These are phyloP conservation scores for Diospyros kaki DNA, from an alignment of 148 eudicot species.

Conservation along the genomic window DNA sequence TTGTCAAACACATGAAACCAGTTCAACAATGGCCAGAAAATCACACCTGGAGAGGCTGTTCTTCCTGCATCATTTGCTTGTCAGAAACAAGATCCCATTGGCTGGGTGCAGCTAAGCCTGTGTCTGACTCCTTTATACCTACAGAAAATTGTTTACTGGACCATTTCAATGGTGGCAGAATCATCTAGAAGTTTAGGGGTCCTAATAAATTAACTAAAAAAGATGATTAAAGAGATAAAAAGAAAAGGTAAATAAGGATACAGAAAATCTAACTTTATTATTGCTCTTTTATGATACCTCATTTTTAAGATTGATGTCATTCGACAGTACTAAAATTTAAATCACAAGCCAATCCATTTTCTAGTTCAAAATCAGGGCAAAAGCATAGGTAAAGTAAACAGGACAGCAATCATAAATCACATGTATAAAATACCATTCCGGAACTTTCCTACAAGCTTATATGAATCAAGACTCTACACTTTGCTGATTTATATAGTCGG, in stretches of 20 bases:
- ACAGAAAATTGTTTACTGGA: conserved; percentile 5
- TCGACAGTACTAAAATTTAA: neutral
- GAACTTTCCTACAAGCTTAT: neutral
- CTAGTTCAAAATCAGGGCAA: neutral
- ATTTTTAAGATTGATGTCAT: neutral
- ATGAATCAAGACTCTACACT: neutral
- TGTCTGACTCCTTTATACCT: conserved; percentile 99
- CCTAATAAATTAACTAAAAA: too few species aligned
- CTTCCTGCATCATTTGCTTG: conserved; percentile 99
- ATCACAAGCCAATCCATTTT: neutral
- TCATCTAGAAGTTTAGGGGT: too few species aligned
- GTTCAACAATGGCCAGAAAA: conserved; percentile 6
- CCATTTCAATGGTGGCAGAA: neutral
- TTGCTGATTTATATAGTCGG: neutral
- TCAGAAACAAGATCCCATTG: conserved; percentile 99
- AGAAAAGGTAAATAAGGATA: neutral
- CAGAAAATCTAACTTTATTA: neutral
- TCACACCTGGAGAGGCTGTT: conserved; percentile 92
- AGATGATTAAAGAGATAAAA: neutral
- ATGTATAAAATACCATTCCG: neutral
- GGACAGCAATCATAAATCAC: neutral
- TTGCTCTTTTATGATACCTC: too few species aligned
- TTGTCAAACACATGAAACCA: neutral
- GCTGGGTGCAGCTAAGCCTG: conserved; percentile 95
- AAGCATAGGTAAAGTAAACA: neutral